Percentiles rank a stretch among this genome's conserved stretches.
These are phyloP conservation scores for Fagus sylvatica DNA, from an alignment of 306 rosid species.

Conservation along the genomic window DNA sequence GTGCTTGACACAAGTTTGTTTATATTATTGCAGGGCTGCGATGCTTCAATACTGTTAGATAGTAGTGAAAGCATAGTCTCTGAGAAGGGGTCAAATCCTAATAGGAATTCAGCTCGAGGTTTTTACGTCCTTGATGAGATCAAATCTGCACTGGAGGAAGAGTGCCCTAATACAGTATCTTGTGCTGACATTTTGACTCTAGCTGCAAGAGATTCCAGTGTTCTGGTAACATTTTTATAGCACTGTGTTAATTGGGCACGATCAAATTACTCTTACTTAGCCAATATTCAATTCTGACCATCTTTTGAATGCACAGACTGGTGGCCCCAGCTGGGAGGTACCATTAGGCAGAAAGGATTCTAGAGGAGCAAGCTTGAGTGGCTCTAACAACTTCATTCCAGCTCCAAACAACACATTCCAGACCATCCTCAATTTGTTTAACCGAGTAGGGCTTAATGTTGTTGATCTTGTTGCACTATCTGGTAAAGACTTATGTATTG, in stretches of 20 bases:
- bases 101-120: slow-evolving; percentile 73
- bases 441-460: slow-evolving; percentile 66
- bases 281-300: slow-evolving; percentile 9
- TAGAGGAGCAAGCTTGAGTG: slow-evolving; percentile 69
- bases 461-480: slow-evolving; percentile 89
- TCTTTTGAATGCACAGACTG: slow-evolving; percentile 46
- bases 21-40: slow-evolving; percentile 82
- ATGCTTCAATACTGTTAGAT: slow-evolving; percentile 78
- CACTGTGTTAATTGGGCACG: neutral
- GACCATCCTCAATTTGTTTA: slow-evolving; percentile 80
- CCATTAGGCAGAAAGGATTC: slow-evolving; percentile 92
- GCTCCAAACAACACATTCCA: slow-evolving; percentile 96
- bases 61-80: slow-evolving; percentile 51
- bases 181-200: slow-evolving; percentile 88
- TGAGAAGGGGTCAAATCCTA: slow-evolving; percentile 79
- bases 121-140: slow-evolving; percentile 80
- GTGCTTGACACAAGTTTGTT: neutral
- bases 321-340: slow-evolving; percentile 89
- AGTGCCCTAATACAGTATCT: slow-evolving; percentile 77
- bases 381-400: slow-evolving; percentile 85
- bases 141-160: slow-evolving; percentile 66
- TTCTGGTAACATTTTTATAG: slow-evolving; percentile 42
- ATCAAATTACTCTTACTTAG: neutral
- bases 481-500: slow-evolving; percentile 58
- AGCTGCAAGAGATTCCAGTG: slow-evolving; percentile 89